Percentiles rank a stretch among this genome's conserved stretches.
phyloP scores from a whole-genome alignment of 2,329 filamentous ascomycete species.

The Cytospora leucostoma region DNA sequence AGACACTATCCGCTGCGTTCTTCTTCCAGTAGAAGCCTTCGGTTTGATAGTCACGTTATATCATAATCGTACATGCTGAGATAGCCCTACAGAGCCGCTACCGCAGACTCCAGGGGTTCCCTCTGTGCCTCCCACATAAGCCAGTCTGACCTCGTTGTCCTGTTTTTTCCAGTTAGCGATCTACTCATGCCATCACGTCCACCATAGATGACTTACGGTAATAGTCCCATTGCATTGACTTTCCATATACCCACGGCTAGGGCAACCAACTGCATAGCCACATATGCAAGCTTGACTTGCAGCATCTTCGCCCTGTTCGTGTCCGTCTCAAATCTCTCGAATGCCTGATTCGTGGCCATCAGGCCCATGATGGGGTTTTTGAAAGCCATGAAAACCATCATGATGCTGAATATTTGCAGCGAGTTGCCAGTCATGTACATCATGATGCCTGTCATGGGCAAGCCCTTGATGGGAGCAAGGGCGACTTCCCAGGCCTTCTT shows the following conservation, averaged over 20 bases:
- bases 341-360: constrained; percentile 80
- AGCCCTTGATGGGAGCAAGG: constrained; percentile 85
- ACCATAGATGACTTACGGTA: constrained; percentile 66
- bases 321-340: constrained; percentile 85
- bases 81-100: constrained; percentile 57
- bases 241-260: constrained; percentile 92
- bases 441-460: constrained; percentile 98
- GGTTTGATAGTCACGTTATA: not conserved
- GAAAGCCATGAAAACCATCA: constrained; percentile 99
- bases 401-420: constrained; percentile 98
- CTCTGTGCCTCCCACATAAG: constrained; percentile 88
- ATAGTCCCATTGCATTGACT: constrained; percentile 90
- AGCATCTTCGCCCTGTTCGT: constrained; percentile 73
- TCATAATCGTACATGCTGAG: not conserved
- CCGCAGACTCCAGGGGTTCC: constrained; percentile 65
- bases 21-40: not conserved
- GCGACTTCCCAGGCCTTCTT: constrained; percentile 99
- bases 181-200: not conserved
- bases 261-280: constrained; percentile 82
- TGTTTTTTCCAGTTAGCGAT: constrained; percentile 39
- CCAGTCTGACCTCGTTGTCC: constrained; percentile 96
- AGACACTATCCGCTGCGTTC: not conserved
- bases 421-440: constrained; percentile 99
- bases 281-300: constrained; percentile 83
- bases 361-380: constrained; percentile 91